Percentiles rank a stretch among this genome's conserved stretches.
These are phyloP conservation scores for Acephala macrosclerotiorum DNA, from an alignment of 2,329 filamentous ascomycete species.

Conservation along the genomic window DNA sequence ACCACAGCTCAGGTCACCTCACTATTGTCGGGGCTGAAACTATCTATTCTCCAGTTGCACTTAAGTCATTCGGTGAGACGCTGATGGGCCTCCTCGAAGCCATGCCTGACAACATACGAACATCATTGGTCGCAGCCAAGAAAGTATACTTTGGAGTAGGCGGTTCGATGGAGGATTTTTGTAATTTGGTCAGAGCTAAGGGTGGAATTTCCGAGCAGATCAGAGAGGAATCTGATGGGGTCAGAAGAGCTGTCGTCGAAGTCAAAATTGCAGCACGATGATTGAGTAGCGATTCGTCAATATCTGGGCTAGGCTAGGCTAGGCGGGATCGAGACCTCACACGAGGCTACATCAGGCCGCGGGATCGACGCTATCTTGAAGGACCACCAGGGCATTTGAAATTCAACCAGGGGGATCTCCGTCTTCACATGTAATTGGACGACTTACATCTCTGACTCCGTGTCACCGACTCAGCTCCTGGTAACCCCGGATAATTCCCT, in stretches of 20 bases:
- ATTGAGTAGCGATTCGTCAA: neutral
- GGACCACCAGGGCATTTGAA: too few species aligned
- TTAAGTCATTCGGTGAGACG: conserved; percentile 72
- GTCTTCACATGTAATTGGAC: too few species aligned
- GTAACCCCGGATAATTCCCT: neutral
- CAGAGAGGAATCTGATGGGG: conserved; percentile 66
- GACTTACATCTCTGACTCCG: neutral
- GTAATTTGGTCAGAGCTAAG: conserved; percentile 56
- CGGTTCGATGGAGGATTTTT: conserved; percentile 80
- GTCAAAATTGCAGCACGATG: conserved; percentile 31
- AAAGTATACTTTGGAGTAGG: conserved; percentile 86
- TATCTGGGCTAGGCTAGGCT: neutral
- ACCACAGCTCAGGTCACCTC: conserved; percentile 40
- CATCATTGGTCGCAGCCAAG: conserved; percentile 76
- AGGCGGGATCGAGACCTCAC: neutral
- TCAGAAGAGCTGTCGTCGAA: conserved; percentile 65
- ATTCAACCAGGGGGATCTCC: too few species aligned
- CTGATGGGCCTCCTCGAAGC: conserved; percentile 64
- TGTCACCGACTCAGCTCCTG: neutral
- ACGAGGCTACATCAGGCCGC: neutral
- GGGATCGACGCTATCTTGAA: neutral
- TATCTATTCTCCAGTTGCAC: conserved; percentile 79
- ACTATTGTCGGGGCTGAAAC: conserved; percentile 80
- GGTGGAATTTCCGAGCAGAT: conserved; percentile 59
- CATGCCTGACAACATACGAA: conserved; percentile 45